phyloP scores from a whole-genome alignment of 306 rosid genomes.

The Quercus engelmannii region DNA sequence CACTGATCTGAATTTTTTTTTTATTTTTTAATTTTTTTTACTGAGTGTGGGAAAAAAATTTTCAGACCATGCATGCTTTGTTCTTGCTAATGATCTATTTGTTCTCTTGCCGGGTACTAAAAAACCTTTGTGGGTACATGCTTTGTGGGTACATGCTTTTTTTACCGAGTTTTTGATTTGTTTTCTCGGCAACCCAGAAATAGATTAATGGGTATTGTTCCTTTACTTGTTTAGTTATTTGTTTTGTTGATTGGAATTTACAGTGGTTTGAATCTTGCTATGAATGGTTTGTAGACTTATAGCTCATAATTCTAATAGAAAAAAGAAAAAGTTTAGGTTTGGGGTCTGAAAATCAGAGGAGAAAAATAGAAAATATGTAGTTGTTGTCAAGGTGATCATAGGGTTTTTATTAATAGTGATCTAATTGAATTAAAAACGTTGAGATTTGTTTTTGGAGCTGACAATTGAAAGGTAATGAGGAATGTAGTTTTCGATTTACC shows the following conservation, averaged over 20 bases:
- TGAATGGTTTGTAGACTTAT: not conserved
- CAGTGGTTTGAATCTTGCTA: not conserved
- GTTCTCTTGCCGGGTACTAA: too few relatives aligned
- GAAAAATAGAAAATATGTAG: not conserved
- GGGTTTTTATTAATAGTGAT: not conserved
- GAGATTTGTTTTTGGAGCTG: not conserved
- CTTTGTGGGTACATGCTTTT: too few relatives aligned
- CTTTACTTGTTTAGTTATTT: not conserved
- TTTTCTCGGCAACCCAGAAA: not conserved
- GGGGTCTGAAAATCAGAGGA: not conserved
- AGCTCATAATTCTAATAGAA: not conserved
- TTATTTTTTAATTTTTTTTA: too few relatives aligned
- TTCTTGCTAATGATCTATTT: too few relatives aligned
- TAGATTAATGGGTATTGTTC: not conserved
- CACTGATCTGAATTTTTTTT: too few relatives aligned
- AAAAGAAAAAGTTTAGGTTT: not conserved
- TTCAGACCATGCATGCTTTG: too few relatives aligned
- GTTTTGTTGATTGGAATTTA: not conserved
- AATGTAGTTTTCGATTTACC: not conserved
- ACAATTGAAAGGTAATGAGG: not conserved
- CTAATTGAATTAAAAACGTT: not conserved
- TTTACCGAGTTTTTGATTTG: not conserved
- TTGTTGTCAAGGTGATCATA: not conserved
- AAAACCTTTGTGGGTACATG: too few relatives aligned
- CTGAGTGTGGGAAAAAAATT: too few relatives aligned